Percentiles rank a stretch among this genome's conserved stretches.
These are phyloP conservation scores for Chalciporus sp. DNA, from an alignment of 1,284 basidiomycete genomes.

Conservation along the genomic window DNA sequence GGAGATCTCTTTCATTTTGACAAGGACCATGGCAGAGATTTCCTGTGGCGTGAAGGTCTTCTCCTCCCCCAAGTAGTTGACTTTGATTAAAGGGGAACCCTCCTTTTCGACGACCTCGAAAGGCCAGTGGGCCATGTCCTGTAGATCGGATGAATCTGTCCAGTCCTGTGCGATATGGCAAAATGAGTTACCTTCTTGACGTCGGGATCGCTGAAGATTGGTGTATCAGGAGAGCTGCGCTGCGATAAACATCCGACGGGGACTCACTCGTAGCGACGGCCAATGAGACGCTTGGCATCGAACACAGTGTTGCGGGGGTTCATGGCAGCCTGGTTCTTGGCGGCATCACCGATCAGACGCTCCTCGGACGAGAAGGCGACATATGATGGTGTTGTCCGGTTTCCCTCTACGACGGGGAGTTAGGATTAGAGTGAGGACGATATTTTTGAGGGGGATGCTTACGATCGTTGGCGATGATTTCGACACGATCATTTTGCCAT, in stretches of 20 bases:
- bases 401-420: conserved; percentile 74
- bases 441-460: conserved; percentile 36
- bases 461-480: conserved; percentile 98
- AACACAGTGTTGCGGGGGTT: conserved; percentile 96
- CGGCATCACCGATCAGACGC: conserved; percentile 98
- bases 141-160: conserved; percentile 13
- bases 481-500: conserved; percentile 98
- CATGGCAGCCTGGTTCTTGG: conserved; percentile 98
- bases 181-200: conserved; percentile 70
- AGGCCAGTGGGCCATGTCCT: conserved; percentile 92
- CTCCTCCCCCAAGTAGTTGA: conserved; percentile 90
- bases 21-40: conserved; percentile 98
- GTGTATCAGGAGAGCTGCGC: conserved; percentile 13
- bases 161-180: background rate
- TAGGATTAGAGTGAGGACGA: conserved; percentile 5
- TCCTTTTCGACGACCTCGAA: conserved; percentile 94
- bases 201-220: conserved; percentile 68
- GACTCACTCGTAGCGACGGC: conserved; percentile 88
- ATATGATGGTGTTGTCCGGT: conserved; percentile 98
- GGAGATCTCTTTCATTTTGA: conserved; percentile 99
- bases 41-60: conserved; percentile 98
- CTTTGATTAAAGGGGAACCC: conserved; percentile 95
- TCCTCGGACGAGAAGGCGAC: conserved; percentile 98
- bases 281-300: conserved; percentile 97
- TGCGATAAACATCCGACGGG: background rate